Base-by-base conservation (phyloP, 2,329 filamentous ascomycete genomes). In the Xylariaceae sp. region DNA sequence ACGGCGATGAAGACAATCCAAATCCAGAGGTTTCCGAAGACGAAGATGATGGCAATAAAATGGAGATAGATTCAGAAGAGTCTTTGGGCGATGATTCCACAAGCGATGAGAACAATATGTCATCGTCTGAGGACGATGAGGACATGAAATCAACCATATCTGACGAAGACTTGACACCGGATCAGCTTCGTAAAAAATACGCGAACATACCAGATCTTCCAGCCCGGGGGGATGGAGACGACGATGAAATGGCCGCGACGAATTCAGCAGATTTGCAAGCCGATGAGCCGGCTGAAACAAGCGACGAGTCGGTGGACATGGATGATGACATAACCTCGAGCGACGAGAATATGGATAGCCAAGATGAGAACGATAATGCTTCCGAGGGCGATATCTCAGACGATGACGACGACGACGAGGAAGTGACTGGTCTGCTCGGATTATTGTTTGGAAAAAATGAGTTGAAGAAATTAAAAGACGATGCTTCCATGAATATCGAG, bases 131-230 rank as follows among this genome's bases (percentile, higher is more conserved):
- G 41, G 84, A 86, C 45, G 83, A 84, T 26, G 80, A 81, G 4
- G 81, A 82, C 40, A 73, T 65, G 11, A 74, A 76, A 54, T 78
- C 74, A 26, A 76, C 76, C 6, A 66, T 72, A 9, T 82, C 78
- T 6, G 84, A 88, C 55, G 86, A 87, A 56, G 76, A 77, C 8
- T 74, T 90, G 3, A 88, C 85, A 0, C 81, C 86, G 57, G 86
- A 88, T 54, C 83, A 89, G 65, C 68, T 89, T 11, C 80, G 77
- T 30, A 77, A 78, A 40, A 90, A 90, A 67, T 90, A 89, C 60
- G 81, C 83, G 6, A 77, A 84, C 51, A 73, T 89, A 5, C 83
- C 84, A 0, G 75, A 76, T 19, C 58, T 80, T 3, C 67, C 65
- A 11, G 60, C 67, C 8, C 31, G 55, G 8, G 44, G 48, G 26